These are phyloP conservation scores for Phytophthora uliginosa DNA, from an alignment of 352 stramenopile genomes.

Conservation along the genomic window DNA sequence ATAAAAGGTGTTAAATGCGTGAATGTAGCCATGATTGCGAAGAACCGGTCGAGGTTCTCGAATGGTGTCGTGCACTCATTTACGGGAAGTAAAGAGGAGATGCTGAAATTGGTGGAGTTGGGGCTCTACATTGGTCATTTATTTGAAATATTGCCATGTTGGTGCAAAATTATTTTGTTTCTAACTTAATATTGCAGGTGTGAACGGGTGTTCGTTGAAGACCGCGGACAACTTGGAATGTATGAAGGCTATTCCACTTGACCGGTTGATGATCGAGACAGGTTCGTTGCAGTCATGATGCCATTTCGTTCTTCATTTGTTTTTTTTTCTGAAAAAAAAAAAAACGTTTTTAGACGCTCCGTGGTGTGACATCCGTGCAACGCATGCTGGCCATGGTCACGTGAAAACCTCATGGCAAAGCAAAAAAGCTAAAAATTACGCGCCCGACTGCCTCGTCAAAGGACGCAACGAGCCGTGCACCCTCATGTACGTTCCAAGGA, in stretches of 20 bases:
- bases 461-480: conserved; percentile 97
- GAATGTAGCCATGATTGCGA: conserved; percentile 70
- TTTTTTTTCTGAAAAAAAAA: neutral
- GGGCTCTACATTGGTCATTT: conserved; percentile 94
- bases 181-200: conserved; percentile 43
- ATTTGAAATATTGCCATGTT: neutral
- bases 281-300: conserved; percentile 41
- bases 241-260: conserved; percentile 91
- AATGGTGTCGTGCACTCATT: conserved; percentile 98
- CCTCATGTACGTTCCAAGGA: conserved; percentile 77
- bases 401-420: conserved; percentile 91
- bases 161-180: neutral
- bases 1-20: neutral
- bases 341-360: conserved; percentile 87
- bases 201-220: conserved; percentile 98
- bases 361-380: conserved; percentile 97
- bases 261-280: conserved; percentile 96
- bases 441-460: conserved; percentile 91
- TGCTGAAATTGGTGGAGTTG: conserved; percentile 92
- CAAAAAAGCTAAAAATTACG: conserved; percentile 96
- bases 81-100: conserved; percentile 94
- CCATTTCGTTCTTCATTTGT: neutral
- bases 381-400: conserved; percentile 92
- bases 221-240: conserved; percentile 95
- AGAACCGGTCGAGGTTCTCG: conserved; percentile 73